phyloP scores from a whole-genome alignment of 306 rosid species.

The Corylus heterophylla region DNA sequence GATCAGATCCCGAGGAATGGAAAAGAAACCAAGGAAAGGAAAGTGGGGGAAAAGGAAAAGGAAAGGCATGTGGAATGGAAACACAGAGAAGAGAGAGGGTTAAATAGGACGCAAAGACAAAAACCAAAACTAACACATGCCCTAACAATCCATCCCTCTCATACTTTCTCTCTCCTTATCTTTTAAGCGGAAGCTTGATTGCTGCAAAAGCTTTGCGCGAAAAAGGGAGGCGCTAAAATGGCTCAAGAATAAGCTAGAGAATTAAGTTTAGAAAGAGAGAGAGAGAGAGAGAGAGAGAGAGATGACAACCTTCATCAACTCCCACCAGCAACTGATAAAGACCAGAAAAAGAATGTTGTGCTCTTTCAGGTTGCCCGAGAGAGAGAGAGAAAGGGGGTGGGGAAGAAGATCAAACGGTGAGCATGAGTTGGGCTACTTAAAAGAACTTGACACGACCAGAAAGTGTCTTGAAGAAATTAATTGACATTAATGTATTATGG shows the following conservation, averaged over 20 bases:
- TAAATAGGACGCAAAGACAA: slow-evolving; percentile 50
- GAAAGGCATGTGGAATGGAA: slow-evolving; percentile 47
- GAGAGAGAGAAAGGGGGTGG: slow-evolving; percentile 18
- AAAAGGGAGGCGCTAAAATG: slow-evolving; percentile 71
- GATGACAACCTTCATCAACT: slow-evolving; percentile 43
- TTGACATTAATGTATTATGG: slow-evolving; percentile 13
- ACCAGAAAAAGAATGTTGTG: slow-evolving; percentile 42
- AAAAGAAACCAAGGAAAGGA: slow-evolving; percentile 16
- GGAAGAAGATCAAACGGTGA: slow-evolving; percentile 36
- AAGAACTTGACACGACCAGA: slow-evolving; percentile 30
- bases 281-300: slow-evolving; percentile 33
- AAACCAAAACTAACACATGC: slow-evolving; percentile 44
- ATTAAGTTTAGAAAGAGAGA: slow-evolving; percentile 24
- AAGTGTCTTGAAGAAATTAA: slow-evolving; percentile 8
- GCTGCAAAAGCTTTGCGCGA: slow-evolving; percentile 66
- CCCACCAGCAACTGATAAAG: slow-evolving; percentile 78
- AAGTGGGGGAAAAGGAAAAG: slow-evolving; percentile 5
- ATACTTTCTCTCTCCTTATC: slow-evolving; percentile 56
- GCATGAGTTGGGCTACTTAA: slow-evolving; percentile 36
- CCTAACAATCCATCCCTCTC: slow-evolving; percentile 55
- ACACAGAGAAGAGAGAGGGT: slow-evolving; percentile 44
- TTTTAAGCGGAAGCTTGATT: slow-evolving; percentile 74
- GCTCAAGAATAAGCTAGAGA: slow-evolving; percentile 37
- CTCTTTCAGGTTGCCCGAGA: slow-evolving; percentile 31
- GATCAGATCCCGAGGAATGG: slow-evolving; percentile 64